phyloP scores from a whole-genome alignment of 139 green algal species.

The Tetraselmis striata region DNA sequence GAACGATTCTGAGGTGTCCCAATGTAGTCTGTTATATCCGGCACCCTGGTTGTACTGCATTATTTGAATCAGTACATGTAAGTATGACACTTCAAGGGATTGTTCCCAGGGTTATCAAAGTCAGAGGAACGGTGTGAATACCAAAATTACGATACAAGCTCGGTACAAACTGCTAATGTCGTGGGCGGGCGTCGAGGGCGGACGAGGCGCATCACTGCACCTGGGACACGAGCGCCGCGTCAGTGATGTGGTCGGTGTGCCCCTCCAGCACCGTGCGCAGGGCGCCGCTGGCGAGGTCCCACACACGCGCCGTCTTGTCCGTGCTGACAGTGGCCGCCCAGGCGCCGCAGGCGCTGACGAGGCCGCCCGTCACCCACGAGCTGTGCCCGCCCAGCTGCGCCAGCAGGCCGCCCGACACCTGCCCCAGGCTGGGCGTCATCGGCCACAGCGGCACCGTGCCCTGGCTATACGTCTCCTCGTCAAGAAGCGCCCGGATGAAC shows the following conservation, averaged over 20 bases:
- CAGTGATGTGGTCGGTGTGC: background rate
- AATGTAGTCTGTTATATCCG: too few relatives aligned
- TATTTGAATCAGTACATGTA: too few relatives aligned
- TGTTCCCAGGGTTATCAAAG: too few relatives aligned
- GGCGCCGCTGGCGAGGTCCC: background rate
- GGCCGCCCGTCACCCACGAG: background rate
- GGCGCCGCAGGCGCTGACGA: background rate
- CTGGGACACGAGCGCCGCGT: background rate
- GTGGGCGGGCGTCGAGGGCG: too few relatives aligned
- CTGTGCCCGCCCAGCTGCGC: background rate
- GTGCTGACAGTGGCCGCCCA: background rate
- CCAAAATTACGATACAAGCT: too few relatives aligned
- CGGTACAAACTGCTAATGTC: too few relatives aligned
- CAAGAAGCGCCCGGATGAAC: background rate
- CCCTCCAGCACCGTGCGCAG: background rate
- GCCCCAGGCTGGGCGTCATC: background rate
- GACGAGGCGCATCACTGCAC: too few relatives aligned
- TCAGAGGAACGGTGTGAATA: too few relatives aligned
- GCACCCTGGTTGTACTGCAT: too few relatives aligned
- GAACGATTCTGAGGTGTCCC: too few relatives aligned
- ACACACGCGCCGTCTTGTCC: background rate
- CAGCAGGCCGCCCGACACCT: background rate
- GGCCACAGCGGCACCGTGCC: background rate
- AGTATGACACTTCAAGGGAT: too few relatives aligned
- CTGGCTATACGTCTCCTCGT: background rate